Evolutionary conservation across 306 rosid species (phyloP).

Genomic region (cucumber (Cucumis sativus)): Cucumber_9930_V3 NC_026660.2:29546501-29547000

Average conservation of each 20-base stretch:
- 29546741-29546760: conserved; percentile 10
- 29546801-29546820: conserved; percentile 40
- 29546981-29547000: not conserved
- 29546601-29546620: conserved; percentile 48
- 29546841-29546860: not conserved
- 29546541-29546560: conserved; percentile 16
- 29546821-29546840: conserved; percentile 41
- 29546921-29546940: conserved; percentile 31
- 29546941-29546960: conserved; percentile 41
- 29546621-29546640: conserved; percentile 34
- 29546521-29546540: conserved; percentile 19
- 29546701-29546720: not conserved
- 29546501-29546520: conserved; percentile 20
- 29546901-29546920: conserved; percentile 35
- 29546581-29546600: conserved; percentile 18
- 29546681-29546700: not conserved
- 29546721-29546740: not conserved
- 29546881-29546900: conserved; percentile 15
- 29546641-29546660: not conserved
- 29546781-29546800: conserved; percentile 44
- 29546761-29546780: conserved; percentile 49
- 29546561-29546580: conserved; percentile 25
- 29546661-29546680: not conserved
- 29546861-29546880: not conserved
- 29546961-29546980: not conserved